phyloP scores from a whole-genome alignment of 495 filamentous ascomycete species.

The Penicillium robsamsonii region DNA sequence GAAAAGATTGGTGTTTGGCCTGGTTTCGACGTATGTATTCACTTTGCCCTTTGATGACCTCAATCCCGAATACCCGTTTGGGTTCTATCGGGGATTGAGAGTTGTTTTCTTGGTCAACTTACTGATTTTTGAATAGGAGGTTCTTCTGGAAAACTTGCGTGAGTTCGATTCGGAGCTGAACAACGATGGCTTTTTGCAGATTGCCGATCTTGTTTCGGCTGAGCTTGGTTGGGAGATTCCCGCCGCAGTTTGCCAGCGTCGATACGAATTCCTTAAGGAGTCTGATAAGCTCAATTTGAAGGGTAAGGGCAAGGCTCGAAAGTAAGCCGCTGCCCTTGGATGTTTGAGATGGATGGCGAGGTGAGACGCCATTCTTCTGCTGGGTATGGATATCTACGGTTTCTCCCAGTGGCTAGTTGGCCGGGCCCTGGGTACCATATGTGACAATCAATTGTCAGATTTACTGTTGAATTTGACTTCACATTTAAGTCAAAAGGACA shows the following conservation, averaged over 20 bases:
- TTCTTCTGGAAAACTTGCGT: not conserved
- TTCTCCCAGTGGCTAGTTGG: conserved; percentile 3
- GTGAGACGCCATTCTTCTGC: not conserved
- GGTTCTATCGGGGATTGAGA: not conserved
- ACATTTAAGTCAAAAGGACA: not conserved
- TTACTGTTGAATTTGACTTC: not conserved
- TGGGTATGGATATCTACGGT: not conserved
- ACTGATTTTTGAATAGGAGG: conserved; percentile 1
- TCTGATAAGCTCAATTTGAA: not conserved
- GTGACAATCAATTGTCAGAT: not conserved
- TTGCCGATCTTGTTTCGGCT: not conserved
- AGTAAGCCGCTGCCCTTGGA: not conserved
- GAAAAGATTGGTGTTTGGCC: not conserved
- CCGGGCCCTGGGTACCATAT: not conserved
- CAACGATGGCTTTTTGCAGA: not conserved
- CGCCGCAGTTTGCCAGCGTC: not conserved
- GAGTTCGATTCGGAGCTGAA: not conserved
- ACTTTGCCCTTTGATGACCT: not conserved
- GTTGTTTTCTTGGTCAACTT: not conserved
- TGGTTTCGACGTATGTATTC: conserved; percentile 2
- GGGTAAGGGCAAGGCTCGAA: not conserved
- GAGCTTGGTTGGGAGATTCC: not conserved
- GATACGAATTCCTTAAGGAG: not conserved
- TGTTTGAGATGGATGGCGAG: not conserved
- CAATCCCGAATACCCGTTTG: not conserved